Percentiles rank a stretch among this genome's conserved stretches.
Conservation (phyloP, 2,329 filamentous ascomycete genomes). For the Aquanectria penicillioides region DNA sequence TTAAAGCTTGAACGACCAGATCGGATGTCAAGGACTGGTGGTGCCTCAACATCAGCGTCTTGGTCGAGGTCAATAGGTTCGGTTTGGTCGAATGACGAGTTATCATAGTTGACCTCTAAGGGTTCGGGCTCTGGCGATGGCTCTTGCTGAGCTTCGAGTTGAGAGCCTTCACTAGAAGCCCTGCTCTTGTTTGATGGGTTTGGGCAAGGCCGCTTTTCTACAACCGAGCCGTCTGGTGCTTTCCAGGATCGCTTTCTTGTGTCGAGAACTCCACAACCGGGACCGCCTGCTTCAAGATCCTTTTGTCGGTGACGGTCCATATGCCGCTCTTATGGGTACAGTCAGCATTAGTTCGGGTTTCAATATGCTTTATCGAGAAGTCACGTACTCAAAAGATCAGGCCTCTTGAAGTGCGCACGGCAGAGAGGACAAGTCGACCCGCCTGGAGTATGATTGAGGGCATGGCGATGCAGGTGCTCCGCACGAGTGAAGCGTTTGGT, state of each 20-base stretch:
- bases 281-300: slow-evolving; percentile 64
- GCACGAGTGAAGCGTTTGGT: slow-evolving; percentile 64
- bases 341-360: too few species aligned
- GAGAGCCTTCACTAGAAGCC: slow-evolving; percentile 16
- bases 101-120: neutral
- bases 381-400: slow-evolving; percentile 56
- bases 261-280: slow-evolving; percentile 60
- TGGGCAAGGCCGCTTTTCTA: slow-evolving; percentile 50
- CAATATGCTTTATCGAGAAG: neutral
- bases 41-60: neutral
- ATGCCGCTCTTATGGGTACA: slow-evolving; percentile 62
- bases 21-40: neutral
- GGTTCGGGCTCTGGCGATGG: slow-evolving; percentile 17
- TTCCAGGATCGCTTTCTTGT: slow-evolving; percentile 67
- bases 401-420: slow-evolving; percentile 68
- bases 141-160: slow-evolving; percentile 16
- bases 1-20: neutral
- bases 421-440: slow-evolving; percentile 68
- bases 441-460: slow-evolving; percentile 64
- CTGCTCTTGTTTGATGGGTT: slow-evolving; percentile 15
- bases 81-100: neutral
- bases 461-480: slow-evolving; percentile 68
- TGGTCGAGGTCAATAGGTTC: neutral
- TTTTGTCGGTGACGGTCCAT: slow-evolving; percentile 63
- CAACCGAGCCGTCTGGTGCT: slow-evolving; percentile 62